Conservation (phyloP, 1,284 basidiomycete species). For the Cystobasidium pallidum region DNA sequence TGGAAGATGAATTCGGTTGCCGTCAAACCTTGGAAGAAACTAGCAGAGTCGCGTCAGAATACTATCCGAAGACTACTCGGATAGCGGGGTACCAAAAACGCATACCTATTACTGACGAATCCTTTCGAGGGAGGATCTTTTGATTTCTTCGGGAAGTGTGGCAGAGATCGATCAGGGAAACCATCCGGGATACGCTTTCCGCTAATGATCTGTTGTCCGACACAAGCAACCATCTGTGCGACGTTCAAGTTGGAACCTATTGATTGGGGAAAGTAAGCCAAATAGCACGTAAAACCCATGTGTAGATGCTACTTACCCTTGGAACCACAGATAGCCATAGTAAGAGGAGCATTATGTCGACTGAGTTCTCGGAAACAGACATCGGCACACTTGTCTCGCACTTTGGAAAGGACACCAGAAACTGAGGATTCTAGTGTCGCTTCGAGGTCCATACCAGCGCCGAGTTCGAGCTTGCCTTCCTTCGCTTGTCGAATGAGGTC, state of each 20-base stretch:
- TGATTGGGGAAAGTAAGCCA: not conserved
- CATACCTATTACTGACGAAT: slow-evolving; percentile 82
- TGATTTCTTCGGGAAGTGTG: slow-evolving; percentile 97
- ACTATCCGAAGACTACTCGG: too few species aligned
- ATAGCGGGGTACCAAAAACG: not conserved
- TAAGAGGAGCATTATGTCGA: slow-evolving; percentile 91
- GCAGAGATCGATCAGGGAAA: slow-evolving; percentile 97
- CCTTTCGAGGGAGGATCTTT: slow-evolving; percentile 97
- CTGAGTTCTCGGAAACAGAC: slow-evolving; percentile 98
- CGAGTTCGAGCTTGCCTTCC: slow-evolving; percentile 89
- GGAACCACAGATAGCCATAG: slow-evolving; percentile 99
- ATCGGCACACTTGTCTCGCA: slow-evolving; percentile 93
- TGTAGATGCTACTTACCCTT: slow-evolving; percentile 67
- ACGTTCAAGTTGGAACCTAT: slow-evolving; percentile 98
- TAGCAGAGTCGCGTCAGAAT: not conserved
- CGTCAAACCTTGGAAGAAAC: slow-evolving; percentile 91
- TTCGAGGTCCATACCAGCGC: slow-evolving; percentile 94
- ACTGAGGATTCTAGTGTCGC: slow-evolving; percentile 96
- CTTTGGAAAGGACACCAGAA: slow-evolving; percentile 88
- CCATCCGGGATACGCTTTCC: slow-evolving; percentile 98
- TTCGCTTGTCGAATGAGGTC: slow-evolving; percentile 87
- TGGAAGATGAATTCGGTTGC: slow-evolving; percentile 99
- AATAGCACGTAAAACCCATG: not conserved
- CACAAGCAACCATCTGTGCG: slow-evolving; percentile 99
- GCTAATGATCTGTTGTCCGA: slow-evolving; percentile 98